Conservation (phyloP, 768 basidiomycete species). For the Tricholomella constricta region DNA sequence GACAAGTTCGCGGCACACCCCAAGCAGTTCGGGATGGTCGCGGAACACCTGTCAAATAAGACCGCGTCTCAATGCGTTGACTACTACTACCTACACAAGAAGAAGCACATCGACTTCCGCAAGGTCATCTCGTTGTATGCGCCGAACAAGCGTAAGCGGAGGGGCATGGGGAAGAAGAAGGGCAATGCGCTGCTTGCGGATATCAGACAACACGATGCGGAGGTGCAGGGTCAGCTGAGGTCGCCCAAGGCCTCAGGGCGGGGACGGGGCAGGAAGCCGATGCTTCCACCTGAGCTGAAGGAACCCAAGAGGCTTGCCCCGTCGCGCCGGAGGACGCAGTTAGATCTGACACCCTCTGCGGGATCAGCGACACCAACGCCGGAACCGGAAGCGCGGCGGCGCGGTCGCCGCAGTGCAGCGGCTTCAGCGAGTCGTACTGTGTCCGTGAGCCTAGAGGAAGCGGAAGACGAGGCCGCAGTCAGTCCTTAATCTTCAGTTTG, state of each 20-base stretch:
- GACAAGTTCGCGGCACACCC: conserved; percentile 83
- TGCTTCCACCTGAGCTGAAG: conserved; percentile 20
- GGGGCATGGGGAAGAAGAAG: conserved; percentile 70
- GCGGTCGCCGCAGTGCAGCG: conserved; percentile 22
- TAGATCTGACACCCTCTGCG: conserved; percentile 51
- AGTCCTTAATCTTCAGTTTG: conserved; percentile 3
- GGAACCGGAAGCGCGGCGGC: conserved; percentile 52
- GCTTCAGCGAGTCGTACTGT: conserved; percentile 21
- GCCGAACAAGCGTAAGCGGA: conserved; percentile 64
- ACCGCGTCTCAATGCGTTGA: conserved; percentile 86
- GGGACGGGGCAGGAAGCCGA: conserved; percentile 44
- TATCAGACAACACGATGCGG: conserved; percentile 75
- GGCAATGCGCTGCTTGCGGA: conserved; percentile 81
- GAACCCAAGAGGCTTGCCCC: conserved; percentile 34
- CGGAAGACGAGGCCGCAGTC: conserved; percentile 24
- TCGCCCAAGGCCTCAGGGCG: conserved; percentile 39
- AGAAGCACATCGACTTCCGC: conserved; percentile 82
- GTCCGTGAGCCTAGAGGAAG: conserved; percentile 20
- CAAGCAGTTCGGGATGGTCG: conserved; percentile 96
- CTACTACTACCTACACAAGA: conserved; percentile 96
- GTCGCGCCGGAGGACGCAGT: conserved; percentile 44
- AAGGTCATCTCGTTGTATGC: conserved; percentile 68
- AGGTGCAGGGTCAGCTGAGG: conserved; percentile 40
- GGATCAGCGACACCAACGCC: conserved; percentile 58
- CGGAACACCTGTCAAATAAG: conserved; percentile 79